Base-by-base conservation (phyloP, 768 basidiomycete species). In the Glaciozyma antarctica region DNA sequence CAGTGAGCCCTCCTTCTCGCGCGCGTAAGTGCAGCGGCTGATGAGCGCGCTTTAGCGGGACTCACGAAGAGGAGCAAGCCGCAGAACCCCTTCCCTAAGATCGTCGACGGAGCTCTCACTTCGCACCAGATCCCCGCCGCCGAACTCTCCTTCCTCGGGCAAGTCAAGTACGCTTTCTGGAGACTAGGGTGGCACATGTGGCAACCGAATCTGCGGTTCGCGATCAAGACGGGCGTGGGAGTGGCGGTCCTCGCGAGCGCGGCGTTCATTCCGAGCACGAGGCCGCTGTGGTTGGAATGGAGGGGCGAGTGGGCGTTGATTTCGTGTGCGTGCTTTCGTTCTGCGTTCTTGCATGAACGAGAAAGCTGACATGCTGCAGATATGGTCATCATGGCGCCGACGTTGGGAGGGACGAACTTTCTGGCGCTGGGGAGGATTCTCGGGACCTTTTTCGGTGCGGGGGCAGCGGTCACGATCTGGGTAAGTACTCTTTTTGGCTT, bases 221-320 rank as follows among this genome's bases (percentile, higher is more conserved):
- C 90, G 0, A 79, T 94, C 77, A 94, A 94, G 76, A 86, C 66
- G 0, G 74, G 74, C 6, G 63, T 61, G 79, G 88, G 87, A 1
- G 85, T 85, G 51, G 87, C 88, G 0, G 77, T 95, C 30, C 79
- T 98, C 5, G 86, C 92, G 0, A 81, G 87, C 0, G 92, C 93
- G 3, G 93, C 93, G 0, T 97, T 94, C 77, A 85, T 71, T n/a
- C 66, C 63, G 1, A 10, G n/a, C 19, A 30, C 88, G 1, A 80
- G 92, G 30, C 86, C 85, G 7, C 76, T 84, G 5, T 97, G 95
- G 73, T 79, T 88, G 51, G 82, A 85, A 55, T 91, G 87, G 71
- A 83, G 85, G 72, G 93, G 93, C 44, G 91, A 97, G 77, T 99
- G 94, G 94, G 91, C 91, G 1, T 78, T 99, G 73, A 88, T 98